Conservation (phyloP, 768 basidiomycete genomes). For the Lentinula lateritia region DNA sequence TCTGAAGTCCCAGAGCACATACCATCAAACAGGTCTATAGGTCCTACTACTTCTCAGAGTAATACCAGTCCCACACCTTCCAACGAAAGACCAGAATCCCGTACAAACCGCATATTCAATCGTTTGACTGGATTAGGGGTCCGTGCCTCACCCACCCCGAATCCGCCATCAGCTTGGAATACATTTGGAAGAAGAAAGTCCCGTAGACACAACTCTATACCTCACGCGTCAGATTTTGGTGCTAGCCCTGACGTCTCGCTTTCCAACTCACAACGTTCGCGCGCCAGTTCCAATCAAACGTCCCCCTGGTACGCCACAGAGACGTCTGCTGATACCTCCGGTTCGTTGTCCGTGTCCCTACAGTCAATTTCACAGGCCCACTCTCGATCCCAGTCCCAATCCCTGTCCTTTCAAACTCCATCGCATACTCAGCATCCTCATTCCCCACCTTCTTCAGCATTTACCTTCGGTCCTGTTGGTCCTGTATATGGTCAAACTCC, state of each 20-base stretch:
- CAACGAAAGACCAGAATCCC: neutral
- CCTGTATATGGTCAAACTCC: neutral
- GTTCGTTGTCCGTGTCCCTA: neutral
- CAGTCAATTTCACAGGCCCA: neutral
- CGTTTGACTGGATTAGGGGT: neutral
- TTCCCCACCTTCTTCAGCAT: neutral
- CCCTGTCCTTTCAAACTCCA: neutral
- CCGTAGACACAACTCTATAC: neutral
- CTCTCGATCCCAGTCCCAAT: conserved; percentile 3
- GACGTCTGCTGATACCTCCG: neutral
- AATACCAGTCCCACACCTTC: neutral
- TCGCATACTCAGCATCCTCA: neutral
- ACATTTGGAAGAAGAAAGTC: conserved; percentile 4
- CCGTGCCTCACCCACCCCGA: conserved; percentile 1
- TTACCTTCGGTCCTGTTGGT: conserved; percentile 1
- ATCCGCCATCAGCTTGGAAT: conserved; percentile 7
- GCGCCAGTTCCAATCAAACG: neutral
- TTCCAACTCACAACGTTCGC: conserved; percentile 5
- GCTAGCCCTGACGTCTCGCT: neutral
- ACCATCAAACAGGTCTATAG: neutral
- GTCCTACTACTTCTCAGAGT: neutral
- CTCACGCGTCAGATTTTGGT: conserved; percentile 5
- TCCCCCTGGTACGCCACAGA: neutral
- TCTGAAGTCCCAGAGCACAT: neutral
- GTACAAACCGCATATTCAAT: conserved; percentile 3